Evolutionary conservation across 441 rosid genomes (phyloP).

Genomic region (Brassica hybrid): DNA sequence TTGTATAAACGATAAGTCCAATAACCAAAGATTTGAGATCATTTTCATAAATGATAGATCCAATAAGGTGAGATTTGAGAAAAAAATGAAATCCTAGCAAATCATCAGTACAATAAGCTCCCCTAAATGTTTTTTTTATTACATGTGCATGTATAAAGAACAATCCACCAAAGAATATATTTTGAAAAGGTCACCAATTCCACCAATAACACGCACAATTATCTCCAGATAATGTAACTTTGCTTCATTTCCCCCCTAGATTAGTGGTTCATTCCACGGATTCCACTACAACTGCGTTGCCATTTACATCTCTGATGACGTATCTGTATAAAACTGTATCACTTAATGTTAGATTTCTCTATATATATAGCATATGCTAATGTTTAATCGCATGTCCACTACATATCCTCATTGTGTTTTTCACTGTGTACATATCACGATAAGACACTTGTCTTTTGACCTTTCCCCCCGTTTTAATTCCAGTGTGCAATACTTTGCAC

Average conservation of each 20-base stretch:
- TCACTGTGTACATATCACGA: slow-evolving; percentile 25
- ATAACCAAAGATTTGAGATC: too few species aligned
- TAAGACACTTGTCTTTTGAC: slow-evolving; percentile 15
- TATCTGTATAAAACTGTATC: neutral
- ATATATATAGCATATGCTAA: neutral
- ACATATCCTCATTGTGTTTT: slow-evolving; percentile 13
- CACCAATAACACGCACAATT: neutral
- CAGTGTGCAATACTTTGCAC: neutral
- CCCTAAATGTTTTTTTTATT: neutral
- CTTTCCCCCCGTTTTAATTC: neutral
- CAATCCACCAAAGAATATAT: neutral
- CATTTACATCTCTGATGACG: neutral
- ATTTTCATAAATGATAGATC: too few species aligned
- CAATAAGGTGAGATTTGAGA: too few species aligned
- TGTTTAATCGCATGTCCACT: slow-evolving; percentile 27
- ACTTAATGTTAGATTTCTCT: neutral
- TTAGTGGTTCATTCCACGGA: neutral
- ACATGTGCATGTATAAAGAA: neutral
- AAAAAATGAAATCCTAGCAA: too few species aligned
- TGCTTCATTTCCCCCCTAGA: neutral
- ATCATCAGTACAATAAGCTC: too few species aligned
- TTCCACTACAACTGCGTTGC: neutral
- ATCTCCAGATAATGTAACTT: slow-evolving; percentile 18
- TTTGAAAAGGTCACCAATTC: slow-evolving; percentile 1
- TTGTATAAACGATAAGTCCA: too few species aligned